phyloP scores from a whole-genome alignment of 225 moss, liverwort and hornwort species.

The Marchantia paleacea region DNA sequence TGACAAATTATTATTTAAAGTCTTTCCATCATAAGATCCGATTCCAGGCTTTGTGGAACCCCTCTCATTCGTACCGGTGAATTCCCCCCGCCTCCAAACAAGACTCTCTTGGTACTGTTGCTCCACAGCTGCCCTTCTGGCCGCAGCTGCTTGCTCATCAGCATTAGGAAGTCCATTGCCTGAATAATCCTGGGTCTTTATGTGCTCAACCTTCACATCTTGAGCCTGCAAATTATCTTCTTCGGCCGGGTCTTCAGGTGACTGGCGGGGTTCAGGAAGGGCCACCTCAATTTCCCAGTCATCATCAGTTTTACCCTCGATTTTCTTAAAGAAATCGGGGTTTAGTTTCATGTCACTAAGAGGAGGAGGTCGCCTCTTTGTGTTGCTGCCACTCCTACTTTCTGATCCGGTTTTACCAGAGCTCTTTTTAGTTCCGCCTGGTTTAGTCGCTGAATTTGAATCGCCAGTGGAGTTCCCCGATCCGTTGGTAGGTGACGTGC shows the following conservation, averaged over 20 bases:
- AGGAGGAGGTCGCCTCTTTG: constrained; percentile 47
- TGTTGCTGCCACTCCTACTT: constrained; percentile 34
- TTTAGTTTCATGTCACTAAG: constrained; percentile 60
- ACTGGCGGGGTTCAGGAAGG: constrained; percentile 29
- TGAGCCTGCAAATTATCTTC: constrained; percentile 33
- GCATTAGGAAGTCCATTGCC: constrained; percentile 12
- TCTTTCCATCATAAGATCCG: constrained; percentile 47
- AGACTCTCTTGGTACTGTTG: constrained; percentile 32
- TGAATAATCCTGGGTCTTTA: constrained; percentile 24
- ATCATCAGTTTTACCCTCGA: constrained; percentile 43
- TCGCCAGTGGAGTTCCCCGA: constrained; percentile 22
- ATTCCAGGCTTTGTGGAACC: constrained; percentile 41
- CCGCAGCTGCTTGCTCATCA: constrained; percentile 24
- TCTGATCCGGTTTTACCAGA: constrained; percentile 35
- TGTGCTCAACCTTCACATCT: constrained; percentile 43
- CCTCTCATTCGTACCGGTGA: constrained; percentile 33
- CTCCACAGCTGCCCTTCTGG: constrained; percentile 30
- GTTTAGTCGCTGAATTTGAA: constrained; percentile 20
- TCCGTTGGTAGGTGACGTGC: constrained; percentile 21
- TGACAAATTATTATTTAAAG: constrained; percentile 30
- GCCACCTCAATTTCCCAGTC: constrained; percentile 71
- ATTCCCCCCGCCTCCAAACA: constrained; percentile 49
- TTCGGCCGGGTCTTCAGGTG: constrained; percentile 27
- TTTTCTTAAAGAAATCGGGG: constrained; percentile 70
- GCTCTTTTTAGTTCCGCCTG: constrained; percentile 14